Base-by-base conservation (phyloP, 305 asterid genomes). In the Fraxinus platypoda region DNA sequence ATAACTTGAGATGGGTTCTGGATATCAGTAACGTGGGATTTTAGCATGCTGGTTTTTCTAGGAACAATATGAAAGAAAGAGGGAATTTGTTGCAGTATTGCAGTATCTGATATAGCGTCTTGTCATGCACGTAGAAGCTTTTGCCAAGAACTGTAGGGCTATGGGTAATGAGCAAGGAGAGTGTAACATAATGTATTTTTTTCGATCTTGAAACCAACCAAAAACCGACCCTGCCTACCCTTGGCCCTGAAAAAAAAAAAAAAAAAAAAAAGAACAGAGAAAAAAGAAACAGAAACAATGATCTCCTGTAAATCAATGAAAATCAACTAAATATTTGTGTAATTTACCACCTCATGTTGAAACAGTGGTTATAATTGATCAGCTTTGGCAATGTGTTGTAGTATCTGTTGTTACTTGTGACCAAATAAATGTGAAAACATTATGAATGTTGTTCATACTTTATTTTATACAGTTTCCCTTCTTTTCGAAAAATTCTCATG, bases 1-100 rank as follows among this genome's bases (percentile, higher is more conserved):
- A n/a, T 91, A 87, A 80, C 21, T 23, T 62, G 12, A 78, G 25
- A 15, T 8, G 37, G 25, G 33, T 26, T 66, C 74, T 66, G 33
- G 74, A 26, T 66, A 25, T 26, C 21, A 66, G 74, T 26, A 25
- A 19, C 30, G 12, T 21, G 13, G 26, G 26, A 19, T 52, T 52
- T 52, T 17, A 52, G 8, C 6, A 21, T n/a, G 70, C 28, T 59
- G 70, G 1, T 59, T 19, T 59, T 59, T 59, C 13, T 15, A 52
- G 62, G 62, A 6, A 21, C 4, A 2, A 0, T 6, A 59, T 19
- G 70, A 6, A 59, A 7, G 25, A 2, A 2, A 7, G 70, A 59
- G 70, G 26, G 8, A 15, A 49, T 49, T 15, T 31, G 59, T 49
- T 49, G 59, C 59, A 15, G 59, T 49, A 3, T 49, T 49, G 19